Conservation (phyloP, 768 basidiomycete genomes). For the Lyophyllum decastes region DNA sequence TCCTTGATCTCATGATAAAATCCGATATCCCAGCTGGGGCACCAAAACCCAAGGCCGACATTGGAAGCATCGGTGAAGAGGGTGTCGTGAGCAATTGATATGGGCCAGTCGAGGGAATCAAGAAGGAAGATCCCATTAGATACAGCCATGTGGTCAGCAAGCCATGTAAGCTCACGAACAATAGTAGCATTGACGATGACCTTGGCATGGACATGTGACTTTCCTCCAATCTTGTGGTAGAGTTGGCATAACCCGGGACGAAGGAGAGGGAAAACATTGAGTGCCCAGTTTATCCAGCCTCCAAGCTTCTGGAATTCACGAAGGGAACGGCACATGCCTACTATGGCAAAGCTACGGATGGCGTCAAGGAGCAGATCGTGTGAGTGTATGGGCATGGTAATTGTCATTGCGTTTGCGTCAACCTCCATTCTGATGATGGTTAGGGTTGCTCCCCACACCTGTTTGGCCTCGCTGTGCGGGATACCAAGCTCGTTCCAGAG, state of each 20-base stretch:
- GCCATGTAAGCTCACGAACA: slow-evolving; percentile 33
- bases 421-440: slow-evolving; percentile 41
- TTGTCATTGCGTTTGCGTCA: slow-evolving; percentile 30
- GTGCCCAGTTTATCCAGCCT: slow-evolving; percentile 40
- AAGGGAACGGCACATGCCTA: no score
- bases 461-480: slow-evolving; percentile 39
- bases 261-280: slow-evolving; percentile 36
- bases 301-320: slow-evolving; percentile 20
- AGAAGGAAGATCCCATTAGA: slow-evolving; percentile 13
- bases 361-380: no score
- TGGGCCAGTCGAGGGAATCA: slow-evolving; percentile 19
- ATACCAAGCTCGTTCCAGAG: slow-evolving; percentile 44
- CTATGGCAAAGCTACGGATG: no score
- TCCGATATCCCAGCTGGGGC: background rate
- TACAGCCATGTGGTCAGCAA: slow-evolving; percentile 24
- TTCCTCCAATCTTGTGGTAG: slow-evolving; percentile 29
- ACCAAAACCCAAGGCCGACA: slow-evolving; percentile 24
- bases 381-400: no score
- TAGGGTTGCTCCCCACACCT: slow-evolving; percentile 30
- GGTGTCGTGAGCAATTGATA: slow-evolving; percentile 5
- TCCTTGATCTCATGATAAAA: slow-evolving; percentile 15
- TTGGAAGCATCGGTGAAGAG: slow-evolving; percentile 25
- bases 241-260: slow-evolving; percentile 24
- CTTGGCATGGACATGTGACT: slow-evolving; percentile 16
- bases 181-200: slow-evolving; percentile 12